Conservation (phyloP, 805 yeast species). For the Kodamaea lidongshanica region DNA sequence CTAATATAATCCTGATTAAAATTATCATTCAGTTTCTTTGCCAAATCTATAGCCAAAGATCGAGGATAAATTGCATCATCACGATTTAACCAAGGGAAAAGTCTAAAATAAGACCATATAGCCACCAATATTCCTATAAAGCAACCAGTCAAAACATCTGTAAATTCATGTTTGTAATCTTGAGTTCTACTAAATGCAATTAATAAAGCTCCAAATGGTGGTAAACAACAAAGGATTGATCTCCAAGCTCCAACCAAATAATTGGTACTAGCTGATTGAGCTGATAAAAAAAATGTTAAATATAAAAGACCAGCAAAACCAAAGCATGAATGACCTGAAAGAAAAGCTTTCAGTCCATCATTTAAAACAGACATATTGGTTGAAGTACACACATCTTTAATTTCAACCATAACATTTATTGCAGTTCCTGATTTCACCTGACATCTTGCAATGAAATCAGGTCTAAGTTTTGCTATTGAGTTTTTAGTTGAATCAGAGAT, state of each 20-base stretch:
- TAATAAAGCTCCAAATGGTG: slow-evolving; percentile 60
- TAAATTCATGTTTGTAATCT: slow-evolving; percentile 90
- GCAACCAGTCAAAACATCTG: slow-evolving; percentile 75
- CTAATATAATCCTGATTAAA: too few species aligned
- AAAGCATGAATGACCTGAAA: slow-evolving; percentile 73
- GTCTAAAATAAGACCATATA: slow-evolving; percentile 47
- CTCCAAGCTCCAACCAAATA: slow-evolving; percentile 59
- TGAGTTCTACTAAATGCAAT: slow-evolving; percentile 84
- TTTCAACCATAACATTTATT: slow-evolving; percentile 44
- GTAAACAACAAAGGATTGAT: slow-evolving; percentile 45
- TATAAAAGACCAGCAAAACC: slow-evolving; percentile 66
- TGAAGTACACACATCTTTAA: slow-evolving; percentile 63
- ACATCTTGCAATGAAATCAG: slow-evolving; percentile 88
- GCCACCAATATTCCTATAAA: slow-evolving; percentile 60
- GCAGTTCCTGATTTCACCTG: slow-evolving; percentile 59
- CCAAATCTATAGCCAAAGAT: too few species aligned
- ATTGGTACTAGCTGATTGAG: slow-evolving; percentile 49
- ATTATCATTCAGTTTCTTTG: too few species aligned
- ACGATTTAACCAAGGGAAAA: too few species aligned
- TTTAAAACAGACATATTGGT: slow-evolving; percentile 35
- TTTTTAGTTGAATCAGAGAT: slow-evolving; percentile 72
- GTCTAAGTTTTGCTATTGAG: slow-evolving; percentile 85
- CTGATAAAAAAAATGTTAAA: slow-evolving; percentile 58
- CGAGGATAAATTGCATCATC: too few species aligned
- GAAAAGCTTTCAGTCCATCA: slow-evolving; percentile 79